Base-by-base conservation (phyloP, 1,139 yeast genomes). In the Diutina sp. region DNA sequence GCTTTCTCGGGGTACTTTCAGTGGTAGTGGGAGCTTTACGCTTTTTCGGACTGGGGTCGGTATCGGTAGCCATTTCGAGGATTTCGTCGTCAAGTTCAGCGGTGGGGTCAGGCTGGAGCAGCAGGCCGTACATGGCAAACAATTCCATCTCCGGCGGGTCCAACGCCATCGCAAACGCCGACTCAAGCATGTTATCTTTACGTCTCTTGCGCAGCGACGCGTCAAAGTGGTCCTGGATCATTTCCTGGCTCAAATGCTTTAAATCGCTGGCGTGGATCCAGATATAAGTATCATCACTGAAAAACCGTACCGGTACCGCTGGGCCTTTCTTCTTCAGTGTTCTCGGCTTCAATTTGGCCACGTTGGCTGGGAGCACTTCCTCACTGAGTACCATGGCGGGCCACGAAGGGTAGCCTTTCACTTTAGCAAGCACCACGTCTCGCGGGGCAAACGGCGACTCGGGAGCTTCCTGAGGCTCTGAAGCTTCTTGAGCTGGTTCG, bases 361-460 rank as follows among this genome's bases (percentile, higher is more conserved):
- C 78, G 61, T 78, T 72, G 11, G 72, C 76, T 0, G 93, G 91
- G 11, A 86, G 71, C 6, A 79, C 65, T 30, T 75, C 72, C 57
- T 72, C 77, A 2, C 85, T 85, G n/a, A 86, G 74, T 2, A 86
- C 81, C 80, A 85, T 82, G 4, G 90, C 89, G 0, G 93, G 93
- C 93, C 93, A 86, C 53, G 88, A 84, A 7, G 91, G 87, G 65
- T 83, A 86, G 6, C 91, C 90, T 64, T 85, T 86, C 41, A 86
- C 84, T 66, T 86, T 86, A 6, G 90, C 90, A 47, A 86, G 72
- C 0, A 86, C 90, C 4, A 84, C 69, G 46, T n/a, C 46, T 18
- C 46, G 46, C 12, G 46, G 46, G 4, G 46, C 25, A 18, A 16
- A 44, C 46, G 46, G 46, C 8, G 18, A 6, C 14, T 35, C 14